Evolutionary conservation across 352 stramenopile species (phyloP).

Genomic region (Phytophthora lateralis): DNA sequence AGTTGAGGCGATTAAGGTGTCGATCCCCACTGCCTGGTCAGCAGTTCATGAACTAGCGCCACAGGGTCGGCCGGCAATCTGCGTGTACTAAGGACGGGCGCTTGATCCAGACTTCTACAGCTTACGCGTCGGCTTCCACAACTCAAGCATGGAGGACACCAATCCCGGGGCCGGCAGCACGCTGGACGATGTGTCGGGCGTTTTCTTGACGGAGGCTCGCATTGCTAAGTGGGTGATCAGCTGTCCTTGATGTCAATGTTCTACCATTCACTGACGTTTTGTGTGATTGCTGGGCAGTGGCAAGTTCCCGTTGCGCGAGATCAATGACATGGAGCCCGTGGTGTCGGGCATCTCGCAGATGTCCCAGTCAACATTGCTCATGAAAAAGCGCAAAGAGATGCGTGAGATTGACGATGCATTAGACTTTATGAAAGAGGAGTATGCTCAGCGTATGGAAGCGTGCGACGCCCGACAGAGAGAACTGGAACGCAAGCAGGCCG

Average conservation of each 20-base stretch:
- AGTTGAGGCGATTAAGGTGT: not conserved
- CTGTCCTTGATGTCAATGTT: not conserved
- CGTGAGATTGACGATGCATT: conserved; percentile 91
- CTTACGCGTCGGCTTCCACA: no score
- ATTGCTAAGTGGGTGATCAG: conserved; percentile 51
- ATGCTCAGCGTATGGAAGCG: conserved; percentile 86
- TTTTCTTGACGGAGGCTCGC: conserved; percentile 81
- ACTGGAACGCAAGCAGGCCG: conserved; percentile 86
- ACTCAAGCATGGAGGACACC: conserved; percentile 25
- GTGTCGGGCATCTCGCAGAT: conserved; percentile 88
- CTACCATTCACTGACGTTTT: conserved; percentile 4
- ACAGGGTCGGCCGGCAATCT: not conserved
- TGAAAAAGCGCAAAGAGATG: conserved; percentile 95
- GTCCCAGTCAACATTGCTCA: conserved; percentile 89
- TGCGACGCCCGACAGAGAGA: conserved; percentile 82
- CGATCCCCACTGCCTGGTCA: conserved; percentile 2
- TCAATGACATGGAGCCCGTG: conserved; percentile 77
- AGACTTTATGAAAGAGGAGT: conserved; percentile 94
- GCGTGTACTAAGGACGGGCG: not conserved
- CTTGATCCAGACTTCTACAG: not conserved
- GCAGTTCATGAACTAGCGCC: conserved; percentile 19
- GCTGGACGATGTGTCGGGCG: conserved; percentile 52
- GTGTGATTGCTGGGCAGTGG: conserved; percentile 22
- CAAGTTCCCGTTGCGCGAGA: conserved; percentile 56
- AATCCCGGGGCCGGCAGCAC: conserved; percentile 33